Conservation (phyloP, 2,329 filamentous ascomycete species). For the Diaporthe sp. region DNA sequence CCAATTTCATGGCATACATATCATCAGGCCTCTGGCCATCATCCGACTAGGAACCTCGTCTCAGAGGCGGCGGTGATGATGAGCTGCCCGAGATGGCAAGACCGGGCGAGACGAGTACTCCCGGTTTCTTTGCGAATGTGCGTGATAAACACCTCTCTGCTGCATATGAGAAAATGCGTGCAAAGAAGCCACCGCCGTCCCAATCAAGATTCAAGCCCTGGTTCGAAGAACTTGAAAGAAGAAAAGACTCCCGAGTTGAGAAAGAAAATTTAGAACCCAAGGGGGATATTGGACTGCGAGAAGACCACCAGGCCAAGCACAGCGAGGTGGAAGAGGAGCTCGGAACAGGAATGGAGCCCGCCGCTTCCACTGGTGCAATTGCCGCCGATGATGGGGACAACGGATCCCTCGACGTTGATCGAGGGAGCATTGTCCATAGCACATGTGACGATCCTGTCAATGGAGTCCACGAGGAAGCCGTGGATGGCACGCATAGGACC, state of each 20-base stretch:
- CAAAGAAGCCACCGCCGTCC: not conserved
- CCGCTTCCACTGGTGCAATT: not conserved
- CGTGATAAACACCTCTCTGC: not conserved
- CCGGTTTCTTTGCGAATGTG: not conserved
- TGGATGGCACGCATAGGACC: not conserved
- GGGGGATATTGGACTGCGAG: not conserved
- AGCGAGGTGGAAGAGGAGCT: not conserved
- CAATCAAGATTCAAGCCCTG: not conserved
- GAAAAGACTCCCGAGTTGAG: not conserved
- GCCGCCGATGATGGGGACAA: not conserved
- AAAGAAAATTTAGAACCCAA: not conserved
- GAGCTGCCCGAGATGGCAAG: not conserved
- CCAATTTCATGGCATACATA: slow-evolving; percentile 3
- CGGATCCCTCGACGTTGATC: not conserved
- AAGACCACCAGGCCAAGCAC: not conserved
- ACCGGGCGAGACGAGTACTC: not conserved
- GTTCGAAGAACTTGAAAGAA: not conserved
- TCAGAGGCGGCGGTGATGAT: not conserved
- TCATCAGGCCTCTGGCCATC: slow-evolving; percentile 5
- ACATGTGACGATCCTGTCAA: not conserved
- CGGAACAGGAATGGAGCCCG: not conserved
- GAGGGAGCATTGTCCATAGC: not conserved
- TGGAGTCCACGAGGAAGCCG: not conserved
- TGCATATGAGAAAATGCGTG: not conserved
- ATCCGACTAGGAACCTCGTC: slow-evolving; percentile 10